Percentiles rank a stretch among this genome's conserved stretches.
Conservation (phyloP, 2,329 filamentous ascomycete genomes). For the Pseudogymnoascus sp. region DNA sequence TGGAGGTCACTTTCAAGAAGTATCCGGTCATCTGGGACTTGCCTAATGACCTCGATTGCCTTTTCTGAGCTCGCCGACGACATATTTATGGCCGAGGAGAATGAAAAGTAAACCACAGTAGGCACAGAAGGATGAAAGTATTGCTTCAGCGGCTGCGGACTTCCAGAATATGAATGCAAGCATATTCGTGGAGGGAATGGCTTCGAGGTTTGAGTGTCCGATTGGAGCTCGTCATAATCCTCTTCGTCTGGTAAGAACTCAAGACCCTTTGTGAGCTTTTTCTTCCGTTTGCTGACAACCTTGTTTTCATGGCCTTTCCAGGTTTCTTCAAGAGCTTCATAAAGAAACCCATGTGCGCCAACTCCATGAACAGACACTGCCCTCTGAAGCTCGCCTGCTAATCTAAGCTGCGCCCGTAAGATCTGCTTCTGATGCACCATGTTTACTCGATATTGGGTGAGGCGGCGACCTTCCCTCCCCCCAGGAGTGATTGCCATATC, state of each 20-base stretch:
- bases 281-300: constrained; percentile 51
- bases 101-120: constrained; percentile 74
- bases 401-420: constrained; percentile 57
- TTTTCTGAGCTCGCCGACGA: constrained; percentile 39
- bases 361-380: constrained; percentile 69
- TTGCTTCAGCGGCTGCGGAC: constrained; percentile 64
- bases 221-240: constrained; percentile 28
- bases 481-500: constrained; percentile 53
- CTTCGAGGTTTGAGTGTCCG: constrained; percentile 32
- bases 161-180: constrained; percentile 85
- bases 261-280: constrained; percentile 37
- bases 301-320: constrained; percentile 65
- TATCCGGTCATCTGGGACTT: constrained; percentile 68
- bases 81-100: constrained; percentile 78
- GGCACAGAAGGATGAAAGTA: constrained; percentile 69
- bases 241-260: constrained; percentile 23
- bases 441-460: constrained; percentile 60
- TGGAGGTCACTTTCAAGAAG: constrained; percentile 89
- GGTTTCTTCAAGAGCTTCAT: constrained; percentile 52
- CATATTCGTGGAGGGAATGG: constrained; percentile 84
- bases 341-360: constrained; percentile 49
- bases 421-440: constrained; percentile 61
- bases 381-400: constrained; percentile 63
- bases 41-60: constrained; percentile 53
- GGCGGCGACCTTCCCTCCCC: constrained; percentile 57